Evolutionary conservation across 2,329 filamentous ascomycete genomes (phyloP).

Genomic region (Tolypocladium ophioglossoides): DNA sequence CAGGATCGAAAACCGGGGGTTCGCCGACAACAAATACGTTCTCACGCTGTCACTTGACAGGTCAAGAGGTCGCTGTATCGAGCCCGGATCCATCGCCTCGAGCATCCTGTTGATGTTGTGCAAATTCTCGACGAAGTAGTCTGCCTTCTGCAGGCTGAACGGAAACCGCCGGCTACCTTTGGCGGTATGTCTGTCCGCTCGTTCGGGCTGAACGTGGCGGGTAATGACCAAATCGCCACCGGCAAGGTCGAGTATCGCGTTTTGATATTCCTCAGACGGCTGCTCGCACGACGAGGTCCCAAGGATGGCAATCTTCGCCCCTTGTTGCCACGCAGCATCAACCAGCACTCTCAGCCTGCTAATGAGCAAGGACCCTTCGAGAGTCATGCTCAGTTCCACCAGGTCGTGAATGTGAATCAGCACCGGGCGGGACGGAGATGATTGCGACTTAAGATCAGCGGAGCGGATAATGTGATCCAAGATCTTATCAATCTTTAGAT

Average conservation of each 20-base stretch:
- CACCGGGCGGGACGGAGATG: conserved; percentile 33
- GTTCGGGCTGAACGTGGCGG: conserved; percentile 21
- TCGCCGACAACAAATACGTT: conserved; percentile 14
- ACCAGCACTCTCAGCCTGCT: conserved; percentile 60
- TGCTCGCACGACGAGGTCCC: conserved; percentile 60
- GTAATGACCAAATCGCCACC: conserved; percentile 29
- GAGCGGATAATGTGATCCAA: conserved; percentile 46
- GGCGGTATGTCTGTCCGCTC: conserved; percentile 8
- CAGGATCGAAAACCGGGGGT: conserved; percentile 17
- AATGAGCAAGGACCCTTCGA: conserved; percentile 60
- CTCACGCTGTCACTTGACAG: conserved; percentile 14
- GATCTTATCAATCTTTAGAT: conserved; percentile 47
- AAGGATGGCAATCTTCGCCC: conserved; percentile 63
- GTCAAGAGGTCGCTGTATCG: conserved; percentile 1
- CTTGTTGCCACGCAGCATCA: conserved; percentile 59
- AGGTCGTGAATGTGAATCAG: conserved; percentile 77
- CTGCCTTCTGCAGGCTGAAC: conserved; percentile 20
- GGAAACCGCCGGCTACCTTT: not conserved
- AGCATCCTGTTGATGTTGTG: conserved; percentile 37
- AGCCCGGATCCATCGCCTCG: conserved; percentile 20
- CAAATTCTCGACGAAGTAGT: conserved; percentile 34
- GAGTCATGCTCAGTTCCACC: conserved; percentile 60
- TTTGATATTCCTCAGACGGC: conserved; percentile 30
- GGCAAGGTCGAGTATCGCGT: conserved; percentile 27
- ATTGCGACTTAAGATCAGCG: conserved; percentile 25